Percentiles rank a stretch among this genome's conserved stretches.
Evolutionary conservation across 2,329 filamentous ascomycete species (phyloP).

Genomic region (Xylariaceae sp.): DNA sequence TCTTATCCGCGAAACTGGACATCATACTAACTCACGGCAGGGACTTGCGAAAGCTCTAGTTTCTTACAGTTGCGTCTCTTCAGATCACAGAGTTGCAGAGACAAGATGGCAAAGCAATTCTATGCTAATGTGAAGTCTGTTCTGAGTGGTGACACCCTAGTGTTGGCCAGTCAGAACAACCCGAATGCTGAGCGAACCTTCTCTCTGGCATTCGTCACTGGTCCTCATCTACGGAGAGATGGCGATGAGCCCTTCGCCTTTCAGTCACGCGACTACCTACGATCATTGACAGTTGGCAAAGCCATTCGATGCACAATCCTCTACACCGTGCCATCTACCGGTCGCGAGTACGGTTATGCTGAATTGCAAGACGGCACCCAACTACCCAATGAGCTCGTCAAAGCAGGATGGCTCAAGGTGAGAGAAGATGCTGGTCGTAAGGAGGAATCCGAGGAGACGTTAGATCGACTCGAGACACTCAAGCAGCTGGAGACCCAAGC

Average conservation of each 20-base stretch:
- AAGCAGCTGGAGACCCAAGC: constrained; percentile 73
- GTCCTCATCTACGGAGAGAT: constrained; percentile 79
- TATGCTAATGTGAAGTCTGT: constrained; percentile 85
- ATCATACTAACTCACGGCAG: constrained; percentile 22
- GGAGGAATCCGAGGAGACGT: constrained; percentile 74
- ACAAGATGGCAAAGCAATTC: constrained; percentile 45
- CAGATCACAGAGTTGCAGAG: constrained; percentile 38
- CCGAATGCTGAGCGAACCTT: constrained; percentile 77
- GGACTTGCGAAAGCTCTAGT: constrained; percentile 14
- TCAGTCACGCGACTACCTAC: constrained; percentile 88
- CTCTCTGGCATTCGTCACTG: constrained; percentile 87
- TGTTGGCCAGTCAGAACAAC: constrained; percentile 77
- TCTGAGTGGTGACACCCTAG: constrained; percentile 85
- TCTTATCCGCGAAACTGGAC: background rate
- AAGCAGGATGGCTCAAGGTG: constrained; percentile 88
- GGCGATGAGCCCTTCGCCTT: constrained; percentile 91
- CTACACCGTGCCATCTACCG: constrained; percentile 80
- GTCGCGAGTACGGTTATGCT: constrained; percentile 82
- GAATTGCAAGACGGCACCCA: constrained; percentile 68
- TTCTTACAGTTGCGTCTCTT: constrained; percentile 20
- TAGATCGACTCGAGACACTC: constrained; percentile 68
- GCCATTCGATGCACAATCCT: constrained; percentile 76
- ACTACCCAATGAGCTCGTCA: constrained; percentile 76
- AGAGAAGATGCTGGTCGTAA: constrained; percentile 90
- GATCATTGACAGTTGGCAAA: constrained; percentile 79